Evolutionary conservation across 495 filamentous ascomycete genomes (phyloP).

Genomic region (Penicillium coprophilum): DNA sequence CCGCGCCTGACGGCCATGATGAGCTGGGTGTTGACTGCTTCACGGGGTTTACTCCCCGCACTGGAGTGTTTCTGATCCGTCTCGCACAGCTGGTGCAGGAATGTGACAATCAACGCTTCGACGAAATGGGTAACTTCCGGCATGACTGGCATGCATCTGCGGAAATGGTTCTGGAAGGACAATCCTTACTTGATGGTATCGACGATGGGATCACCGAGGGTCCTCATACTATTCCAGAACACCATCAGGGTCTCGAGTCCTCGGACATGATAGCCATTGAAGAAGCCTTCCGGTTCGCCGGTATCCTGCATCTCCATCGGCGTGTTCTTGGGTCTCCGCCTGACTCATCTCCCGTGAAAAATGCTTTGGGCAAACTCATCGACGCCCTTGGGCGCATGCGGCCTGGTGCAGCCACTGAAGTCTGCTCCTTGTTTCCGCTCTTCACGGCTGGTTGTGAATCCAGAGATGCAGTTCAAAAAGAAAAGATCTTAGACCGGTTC

Average conservation of each 20-base stretch:
- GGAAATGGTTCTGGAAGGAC: slow-evolving; percentile 54
- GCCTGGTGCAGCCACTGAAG: slow-evolving; percentile 68
- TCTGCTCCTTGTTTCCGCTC: slow-evolving; percentile 76
- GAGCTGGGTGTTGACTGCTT: slow-evolving; percentile 75
- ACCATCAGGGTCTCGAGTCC: slow-evolving; percentile 35
- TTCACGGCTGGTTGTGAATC: slow-evolving; percentile 84
- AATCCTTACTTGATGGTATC: slow-evolving; percentile 55
- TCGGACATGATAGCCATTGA: slow-evolving; percentile 75
- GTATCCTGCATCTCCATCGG: slow-evolving; percentile 72
- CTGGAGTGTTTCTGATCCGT: slow-evolving; percentile 67
- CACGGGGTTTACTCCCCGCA: slow-evolving; percentile 71
- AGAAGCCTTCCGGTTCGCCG: slow-evolving; percentile 77
- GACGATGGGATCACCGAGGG: slow-evolving; percentile 31
- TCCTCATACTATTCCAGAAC: slow-evolving; percentile 33
- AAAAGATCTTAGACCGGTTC: slow-evolving; percentile 65
- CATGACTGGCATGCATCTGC: slow-evolving; percentile 59
- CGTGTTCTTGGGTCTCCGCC: slow-evolving; percentile 64
- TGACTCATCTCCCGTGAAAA: slow-evolving; percentile 57
- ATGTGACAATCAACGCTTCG: slow-evolving; percentile 69
- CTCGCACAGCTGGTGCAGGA: slow-evolving; percentile 70
- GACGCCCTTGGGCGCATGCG: slow-evolving; percentile 61
- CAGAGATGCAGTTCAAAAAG: slow-evolving; percentile 50
- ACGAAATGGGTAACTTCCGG: slow-evolving; percentile 51
- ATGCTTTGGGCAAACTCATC: slow-evolving; percentile 63
- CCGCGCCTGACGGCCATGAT: slow-evolving; percentile 41